Evolutionary conservation across 495 filamentous ascomycete genomes (phyloP).

Genomic region (Pseudevernia furfuracea): DNA sequence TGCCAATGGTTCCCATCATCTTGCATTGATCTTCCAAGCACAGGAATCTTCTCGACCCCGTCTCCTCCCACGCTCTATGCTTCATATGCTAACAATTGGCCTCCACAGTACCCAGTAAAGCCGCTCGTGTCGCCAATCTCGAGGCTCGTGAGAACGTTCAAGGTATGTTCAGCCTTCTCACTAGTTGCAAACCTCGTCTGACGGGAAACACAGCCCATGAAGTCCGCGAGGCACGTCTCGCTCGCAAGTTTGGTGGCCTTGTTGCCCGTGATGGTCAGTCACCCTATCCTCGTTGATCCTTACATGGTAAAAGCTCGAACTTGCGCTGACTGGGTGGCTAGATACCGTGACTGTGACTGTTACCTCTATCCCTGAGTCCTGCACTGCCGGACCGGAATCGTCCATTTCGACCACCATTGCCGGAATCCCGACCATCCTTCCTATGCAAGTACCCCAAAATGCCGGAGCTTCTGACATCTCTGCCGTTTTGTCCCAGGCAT

Average conservation of each 20-base stretch:
- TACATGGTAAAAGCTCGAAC: neutral
- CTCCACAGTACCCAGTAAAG: neutral
- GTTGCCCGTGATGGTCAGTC: constrained; percentile 11
- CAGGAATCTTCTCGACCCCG: neutral
- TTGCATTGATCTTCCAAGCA: neutral
- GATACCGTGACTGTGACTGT: constrained; percentile 9
- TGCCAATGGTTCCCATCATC: neutral
- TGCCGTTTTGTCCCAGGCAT: constrained; percentile 6
- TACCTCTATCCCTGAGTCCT: neutral
- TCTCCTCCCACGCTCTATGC: neutral
- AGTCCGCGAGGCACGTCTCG: constrained; percentile 11
- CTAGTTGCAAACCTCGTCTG: neutral
- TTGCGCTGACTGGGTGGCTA: neutral
- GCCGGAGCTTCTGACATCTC: neutral
- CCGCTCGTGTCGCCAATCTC: constrained; percentile 3
- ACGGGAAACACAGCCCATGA: constrained; percentile 1
- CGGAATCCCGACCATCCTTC: neutral
- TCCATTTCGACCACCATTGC: neutral
- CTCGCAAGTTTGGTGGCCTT: constrained; percentile 11
- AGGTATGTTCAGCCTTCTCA: neutral
- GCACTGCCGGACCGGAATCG: neutral
- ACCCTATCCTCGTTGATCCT: neutral
- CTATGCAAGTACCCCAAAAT: neutral
- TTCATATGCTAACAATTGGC: neutral
- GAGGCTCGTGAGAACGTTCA: constrained; percentile 8